These are phyloP conservation scores for Trypanosoma vivax DNA, from an alignment of 208 protist genomes.

Conservation along the genomic window DNA sequence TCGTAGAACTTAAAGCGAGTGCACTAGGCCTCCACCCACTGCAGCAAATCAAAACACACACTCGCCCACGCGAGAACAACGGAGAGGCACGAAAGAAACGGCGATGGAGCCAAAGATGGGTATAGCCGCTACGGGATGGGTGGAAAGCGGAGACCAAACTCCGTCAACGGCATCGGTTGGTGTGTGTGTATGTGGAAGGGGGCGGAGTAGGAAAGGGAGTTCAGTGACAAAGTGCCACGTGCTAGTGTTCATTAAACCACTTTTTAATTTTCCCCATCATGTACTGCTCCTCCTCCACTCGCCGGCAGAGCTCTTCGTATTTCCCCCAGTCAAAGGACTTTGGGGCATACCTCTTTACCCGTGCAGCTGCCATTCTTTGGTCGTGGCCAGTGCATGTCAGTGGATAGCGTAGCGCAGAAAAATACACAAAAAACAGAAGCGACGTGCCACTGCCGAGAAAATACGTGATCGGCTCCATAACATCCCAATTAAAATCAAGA, in stretches of 20 bases:
- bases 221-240: too few species aligned
- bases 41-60: too few species aligned
- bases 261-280: slow-evolving; percentile 31
- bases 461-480: slow-evolving; percentile 87
- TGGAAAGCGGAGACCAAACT: too few species aligned
- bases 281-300: slow-evolving; percentile 33
- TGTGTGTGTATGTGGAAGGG: too few species aligned
- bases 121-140: too few species aligned
- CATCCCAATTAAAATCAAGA: slow-evolving; percentile 88
- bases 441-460: slow-evolving; percentile 54
- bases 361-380: slow-evolving; percentile 28
- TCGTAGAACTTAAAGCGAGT: too few species aligned
- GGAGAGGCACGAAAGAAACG: too few species aligned
- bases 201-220: too few species aligned
- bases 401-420: slow-evolving; percentile 39
- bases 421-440: slow-evolving; percentile 65
- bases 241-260: slow-evolving; percentile 41
- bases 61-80: too few species aligned
- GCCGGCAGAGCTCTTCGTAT: slow-evolving; percentile 37
- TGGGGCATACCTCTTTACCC: slow-evolving; percentile 56
- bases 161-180: too few species aligned
- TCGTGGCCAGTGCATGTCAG: slow-evolving; percentile 59
- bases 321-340: slow-evolving; percentile 62
- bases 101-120: too few species aligned
- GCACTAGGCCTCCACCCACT: too few species aligned